These are phyloP conservation scores for Rosa persica DNA, from an alignment of 306 rosid species.

Conservation along the genomic window DNA sequence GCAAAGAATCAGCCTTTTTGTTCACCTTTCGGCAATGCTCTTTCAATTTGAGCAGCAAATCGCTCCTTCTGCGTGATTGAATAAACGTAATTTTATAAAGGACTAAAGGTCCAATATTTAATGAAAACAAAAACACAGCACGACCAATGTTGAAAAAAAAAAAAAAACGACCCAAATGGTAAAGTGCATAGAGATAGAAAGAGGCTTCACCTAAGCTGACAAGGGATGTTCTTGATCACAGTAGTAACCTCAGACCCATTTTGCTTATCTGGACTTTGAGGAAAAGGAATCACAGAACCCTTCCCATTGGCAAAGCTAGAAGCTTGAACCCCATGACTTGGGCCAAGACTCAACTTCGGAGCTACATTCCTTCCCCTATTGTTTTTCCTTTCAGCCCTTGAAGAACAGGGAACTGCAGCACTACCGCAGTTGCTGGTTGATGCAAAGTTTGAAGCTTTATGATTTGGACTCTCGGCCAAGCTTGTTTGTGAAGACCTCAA, in stretches of 20 bases:
- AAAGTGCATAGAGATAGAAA: background rate
- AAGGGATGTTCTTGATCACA: conserved; percentile 36
- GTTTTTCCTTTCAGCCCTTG: background rate
- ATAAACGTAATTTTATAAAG: no score
- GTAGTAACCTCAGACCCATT: conserved; percentile 6
- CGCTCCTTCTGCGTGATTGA: conserved; percentile 20
- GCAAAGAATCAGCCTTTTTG: background rate
- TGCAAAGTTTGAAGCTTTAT: background rate
- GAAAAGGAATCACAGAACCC: conserved; percentile 7
- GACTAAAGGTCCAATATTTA: no score
- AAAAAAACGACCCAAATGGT: background rate
- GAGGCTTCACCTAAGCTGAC: conserved; percentile 27
- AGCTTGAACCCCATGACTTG: background rate
- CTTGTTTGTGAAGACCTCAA: background rate
- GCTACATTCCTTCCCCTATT: background rate
- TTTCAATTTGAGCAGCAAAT: conserved; percentile 15
- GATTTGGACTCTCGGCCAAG: background rate
- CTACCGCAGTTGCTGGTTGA: background rate
- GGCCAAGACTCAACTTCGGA: background rate
- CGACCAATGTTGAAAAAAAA: background rate
- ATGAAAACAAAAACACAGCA: no score
- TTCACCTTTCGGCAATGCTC: conserved; percentile 20
- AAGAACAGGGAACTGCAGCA: background rate
- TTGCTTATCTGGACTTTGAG: background rate
- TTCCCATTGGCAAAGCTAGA: background rate